Percentiles rank a stretch among this genome's conserved stretches.
These are phyloP conservation scores for Cruciata laevipes DNA, from an alignment of 257 asterid species.

Conservation along the genomic window DNA sequence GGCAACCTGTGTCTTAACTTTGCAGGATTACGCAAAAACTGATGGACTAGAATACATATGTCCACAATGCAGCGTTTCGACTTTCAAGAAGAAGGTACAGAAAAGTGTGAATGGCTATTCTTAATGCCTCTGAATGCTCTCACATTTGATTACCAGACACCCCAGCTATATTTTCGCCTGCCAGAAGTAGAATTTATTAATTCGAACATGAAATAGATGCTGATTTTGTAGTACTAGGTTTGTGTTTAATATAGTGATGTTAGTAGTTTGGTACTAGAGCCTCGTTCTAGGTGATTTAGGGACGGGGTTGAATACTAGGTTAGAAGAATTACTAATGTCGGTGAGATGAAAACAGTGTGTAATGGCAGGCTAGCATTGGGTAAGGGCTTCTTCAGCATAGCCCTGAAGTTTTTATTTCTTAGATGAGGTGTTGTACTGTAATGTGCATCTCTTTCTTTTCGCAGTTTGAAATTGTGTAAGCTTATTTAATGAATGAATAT, in stretches of 20 bases:
- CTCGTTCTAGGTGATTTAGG: neutral
- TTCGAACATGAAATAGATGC: neutral
- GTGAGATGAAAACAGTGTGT: neutral
- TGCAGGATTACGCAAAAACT: slow-evolving; percentile 97
- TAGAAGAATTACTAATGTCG: neutral
- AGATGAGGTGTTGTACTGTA: neutral
- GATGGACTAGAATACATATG: slow-evolving; percentile 98
- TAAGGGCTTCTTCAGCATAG: neutral
- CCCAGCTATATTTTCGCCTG: neutral
- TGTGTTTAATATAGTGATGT: slow-evolving; percentile 10
- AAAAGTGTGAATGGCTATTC: slow-evolving; percentile 71
- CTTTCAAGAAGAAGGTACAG: slow-evolving; percentile 66
- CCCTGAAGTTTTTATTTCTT: neutral
- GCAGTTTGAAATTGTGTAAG: neutral
- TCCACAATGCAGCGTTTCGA: slow-evolving; percentile 92
- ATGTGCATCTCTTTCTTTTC: neutral
- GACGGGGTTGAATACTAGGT: slow-evolving; percentile 1
- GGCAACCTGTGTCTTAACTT: slow-evolving; percentile 5
- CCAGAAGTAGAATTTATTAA: neutral
- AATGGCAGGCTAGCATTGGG: neutral
- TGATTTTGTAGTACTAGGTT: slow-evolving; percentile 13
- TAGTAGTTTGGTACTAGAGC: slow-evolving; percentile 3
- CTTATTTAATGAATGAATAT: neutral
- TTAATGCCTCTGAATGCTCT: slow-evolving; percentile 18
- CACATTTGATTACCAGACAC: neutral